Evolutionary conservation across 306 rosid species (phyloP).

Genomic region (Macrotyloma uniflorum): DNA sequence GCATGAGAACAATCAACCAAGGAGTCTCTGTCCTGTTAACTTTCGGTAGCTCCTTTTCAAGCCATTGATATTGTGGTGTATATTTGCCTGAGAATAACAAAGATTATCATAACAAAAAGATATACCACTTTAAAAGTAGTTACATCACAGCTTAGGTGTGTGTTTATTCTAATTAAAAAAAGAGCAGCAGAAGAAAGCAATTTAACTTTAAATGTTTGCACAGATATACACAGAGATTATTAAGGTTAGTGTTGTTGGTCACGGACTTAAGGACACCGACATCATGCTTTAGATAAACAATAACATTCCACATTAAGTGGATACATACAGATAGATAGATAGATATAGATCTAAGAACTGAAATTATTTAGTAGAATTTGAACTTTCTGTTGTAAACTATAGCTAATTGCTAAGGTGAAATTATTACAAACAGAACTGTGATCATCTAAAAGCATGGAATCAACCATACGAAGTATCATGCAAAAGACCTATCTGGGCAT

Average conservation of each 20-base stretch:
- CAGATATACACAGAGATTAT: background rate
- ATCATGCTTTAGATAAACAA: background rate
- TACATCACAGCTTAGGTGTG: background rate
- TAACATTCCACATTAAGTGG: background rate
- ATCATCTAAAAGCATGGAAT: background rate
- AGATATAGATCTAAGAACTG: constrained; percentile 44
- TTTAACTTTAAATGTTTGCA: background rate
- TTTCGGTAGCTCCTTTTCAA: constrained; percentile 61
- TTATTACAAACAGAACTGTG: constrained; percentile 12
- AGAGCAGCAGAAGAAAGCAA: background rate
- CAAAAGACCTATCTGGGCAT: background rate
- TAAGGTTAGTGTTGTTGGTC: constrained; percentile 6
- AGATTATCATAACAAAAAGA: background rate
- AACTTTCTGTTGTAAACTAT: constrained; percentile 31
- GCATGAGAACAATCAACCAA: constrained; percentile 86
- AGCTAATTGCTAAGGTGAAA: background rate
- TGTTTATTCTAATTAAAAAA: background rate
- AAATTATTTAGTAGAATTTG: constrained; percentile 47
- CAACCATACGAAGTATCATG: background rate
- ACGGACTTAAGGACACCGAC: constrained; percentile 14
- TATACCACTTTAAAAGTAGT: background rate
- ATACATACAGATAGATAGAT: background rate
- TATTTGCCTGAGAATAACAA: constrained; percentile 60
- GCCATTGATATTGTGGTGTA: constrained; percentile 88
- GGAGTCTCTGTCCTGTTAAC: constrained; percentile 87